Evolutionary conservation across 2,329 filamentous ascomycete species (phyloP), one percentile per base, ranked within the genome.

Genomic region (Colletotrichum filicis): DNA sequence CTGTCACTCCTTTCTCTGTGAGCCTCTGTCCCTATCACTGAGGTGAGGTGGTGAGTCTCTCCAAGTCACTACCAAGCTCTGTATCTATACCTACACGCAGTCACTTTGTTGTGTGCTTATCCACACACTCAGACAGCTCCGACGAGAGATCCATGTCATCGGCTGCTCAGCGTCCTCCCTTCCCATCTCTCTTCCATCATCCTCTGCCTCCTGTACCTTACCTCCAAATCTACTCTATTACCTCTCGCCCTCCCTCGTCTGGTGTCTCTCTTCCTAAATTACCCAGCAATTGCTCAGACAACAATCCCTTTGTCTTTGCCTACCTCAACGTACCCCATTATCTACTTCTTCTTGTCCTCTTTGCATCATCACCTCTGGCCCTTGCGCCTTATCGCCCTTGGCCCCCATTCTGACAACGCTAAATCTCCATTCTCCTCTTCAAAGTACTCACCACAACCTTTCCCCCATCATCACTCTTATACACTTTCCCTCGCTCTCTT

Each of bases 91-190:
- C 57, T 42, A 9, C 32, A 49, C 35, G 12, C 16, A 26, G 32
- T 35, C 5, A 35, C 32, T 35, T 35, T 11, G 14, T 42, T 42
- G 16, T 42, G 14, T 42, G 37, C n/a, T 24, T 24, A 19, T n/a
- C 30, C 46, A 42, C 49, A 64, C 28, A 28, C 19, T 19, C 28
- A n/a, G 26, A 16, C 24, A 53, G 32, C 62, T 12, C 19, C 59
- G 46, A 64, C 57, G 35, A 26, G 53, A 64, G 58, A 72, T 69
- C 70, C 70, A 72, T 72, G 70, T 55, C 59, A 72, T 59, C 65
- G 58, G 53, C 66, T 55, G 58, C 32, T 59, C 57, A 49, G 30
- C 42, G 28, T 63, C 53, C 66, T 24, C 58, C 57, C 66, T 32
- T 57, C 28, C 35, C 24, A 24, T 63, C 46, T 16, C 58, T 63